A percentile compares a stretch with the other conserved stretches of the same genome.
Conservation (phyloP, 441 rosid species). For the Euphorbia schlechtendalii region DNA sequence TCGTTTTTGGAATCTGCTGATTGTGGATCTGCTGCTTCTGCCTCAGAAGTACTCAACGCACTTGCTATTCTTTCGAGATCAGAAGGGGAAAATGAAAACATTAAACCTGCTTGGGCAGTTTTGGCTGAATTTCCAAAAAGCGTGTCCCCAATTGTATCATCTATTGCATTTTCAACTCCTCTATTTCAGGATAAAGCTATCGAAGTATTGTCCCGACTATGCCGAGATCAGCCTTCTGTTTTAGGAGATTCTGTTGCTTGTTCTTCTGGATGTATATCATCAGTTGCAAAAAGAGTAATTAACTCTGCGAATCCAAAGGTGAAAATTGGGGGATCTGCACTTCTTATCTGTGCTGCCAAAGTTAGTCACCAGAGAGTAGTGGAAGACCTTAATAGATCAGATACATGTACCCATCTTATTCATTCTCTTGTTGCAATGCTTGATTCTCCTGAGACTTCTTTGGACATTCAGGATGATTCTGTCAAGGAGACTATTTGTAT, state of each 20-base stretch:
- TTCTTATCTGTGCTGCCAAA: slow-evolving; percentile 93
- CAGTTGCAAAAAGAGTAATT: slow-evolving; percentile 74
- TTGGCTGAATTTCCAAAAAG: slow-evolving; percentile 75
- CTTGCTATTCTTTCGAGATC: slow-evolving; percentile 89
- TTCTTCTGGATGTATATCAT: slow-evolving; percentile 61
- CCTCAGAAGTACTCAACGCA: slow-evolving; percentile 86
- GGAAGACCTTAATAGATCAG: slow-evolving; percentile 83
- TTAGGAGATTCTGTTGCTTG: slow-evolving; percentile 68
- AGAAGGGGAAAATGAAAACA: slow-evolving; percentile 45
- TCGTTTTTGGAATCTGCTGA: slow-evolving; percentile 81
- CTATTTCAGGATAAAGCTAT: slow-evolving; percentile 93
- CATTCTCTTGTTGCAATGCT: slow-evolving; percentile 77
- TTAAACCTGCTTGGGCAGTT: slow-evolving; percentile 95
- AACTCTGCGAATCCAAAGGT: slow-evolving; percentile 56
- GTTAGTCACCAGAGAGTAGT: slow-evolving; percentile 73
- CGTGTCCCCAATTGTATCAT: slow-evolving; percentile 73
- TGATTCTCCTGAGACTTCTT: slow-evolving; percentile 42
- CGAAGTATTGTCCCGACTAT: slow-evolving; percentile 82
- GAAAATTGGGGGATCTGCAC: slow-evolving; percentile 93
- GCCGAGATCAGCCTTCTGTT: slow-evolving; percentile 73
- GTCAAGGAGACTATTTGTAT: slow-evolving; percentile 54
- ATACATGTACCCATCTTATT: slow-evolving; percentile 55
- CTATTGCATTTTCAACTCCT: slow-evolving; percentile 73
- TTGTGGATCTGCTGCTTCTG: slow-evolving; percentile 47
- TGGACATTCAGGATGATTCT: slow-evolving; percentile 44